phyloP scores from a whole-genome alignment of 768 basidiomycete genomes.

The Psilocybe sp. region DNA sequence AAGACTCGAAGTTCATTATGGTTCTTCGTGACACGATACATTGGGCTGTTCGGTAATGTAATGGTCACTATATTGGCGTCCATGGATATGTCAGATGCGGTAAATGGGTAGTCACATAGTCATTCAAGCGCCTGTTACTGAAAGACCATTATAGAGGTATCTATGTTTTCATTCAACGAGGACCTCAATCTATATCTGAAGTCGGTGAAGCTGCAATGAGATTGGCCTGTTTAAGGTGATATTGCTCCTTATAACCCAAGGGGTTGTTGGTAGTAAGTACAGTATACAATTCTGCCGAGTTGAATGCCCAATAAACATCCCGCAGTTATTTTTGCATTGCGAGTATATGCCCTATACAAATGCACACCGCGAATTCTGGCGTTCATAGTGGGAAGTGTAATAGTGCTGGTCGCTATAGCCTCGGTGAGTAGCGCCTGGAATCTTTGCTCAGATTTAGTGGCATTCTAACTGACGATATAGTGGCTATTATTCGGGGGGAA shows the following conservation, averaged over 20 bases:
- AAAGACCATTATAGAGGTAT: conserved; percentile 8
- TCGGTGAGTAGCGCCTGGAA: conserved; percentile 28
- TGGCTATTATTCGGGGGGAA: conserved; percentile 45
- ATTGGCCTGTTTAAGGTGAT: conserved; percentile 39
- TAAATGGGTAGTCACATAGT: conserved; percentile 10
- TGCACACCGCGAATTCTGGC: conserved; percentile 34
- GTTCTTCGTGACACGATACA: conserved; percentile 51
- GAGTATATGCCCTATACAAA: conserved; percentile 49
- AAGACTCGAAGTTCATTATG: conserved; percentile 35
- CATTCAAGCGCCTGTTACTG: conserved; percentile 12
- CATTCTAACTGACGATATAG: conserved; percentile 19
- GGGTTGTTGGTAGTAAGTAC: conserved; percentile 43
- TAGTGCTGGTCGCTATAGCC: conserved; percentile 26
- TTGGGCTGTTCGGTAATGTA: conserved; percentile 39
- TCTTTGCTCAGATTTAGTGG: too few relatives aligned
- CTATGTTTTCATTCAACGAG: not conserved
- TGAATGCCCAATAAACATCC: not conserved
- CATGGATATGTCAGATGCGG: conserved; percentile 19
- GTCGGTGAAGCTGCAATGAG: conserved; percentile 32
- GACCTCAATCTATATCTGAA: not conserved
- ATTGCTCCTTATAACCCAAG: conserved; percentile 40
- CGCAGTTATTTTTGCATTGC: conserved; percentile 41
- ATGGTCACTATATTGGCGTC: conserved; percentile 27
- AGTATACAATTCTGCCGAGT: not conserved
- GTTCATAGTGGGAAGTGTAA: conserved; percentile 30